A percentile compares a stretch with the other conserved stretches of the same genome.
These are phyloP conservation scores for Pseudogymnoascus sp. DNA, from an alignment of 2,329 filamentous ascomycete genomes.

Conservation along the genomic window DNA sequence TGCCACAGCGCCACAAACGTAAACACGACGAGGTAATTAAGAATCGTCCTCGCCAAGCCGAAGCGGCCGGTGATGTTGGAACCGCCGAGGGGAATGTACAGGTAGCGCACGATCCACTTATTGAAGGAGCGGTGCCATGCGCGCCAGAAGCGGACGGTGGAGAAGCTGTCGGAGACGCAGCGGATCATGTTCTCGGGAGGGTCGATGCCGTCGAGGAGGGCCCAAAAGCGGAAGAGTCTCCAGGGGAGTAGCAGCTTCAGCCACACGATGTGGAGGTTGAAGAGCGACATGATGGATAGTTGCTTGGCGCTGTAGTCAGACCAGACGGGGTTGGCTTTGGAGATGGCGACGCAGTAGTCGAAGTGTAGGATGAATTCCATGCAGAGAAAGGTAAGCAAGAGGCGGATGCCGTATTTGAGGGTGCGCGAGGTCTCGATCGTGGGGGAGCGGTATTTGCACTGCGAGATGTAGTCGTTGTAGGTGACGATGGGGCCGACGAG, in stretches of 20 bases:
- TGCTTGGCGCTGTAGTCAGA: slow-evolving; percentile 75
- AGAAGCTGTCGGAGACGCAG: slow-evolving; percentile 93
- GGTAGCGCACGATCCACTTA: slow-evolving; percentile 86
- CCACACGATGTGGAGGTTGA: slow-evolving; percentile 97
- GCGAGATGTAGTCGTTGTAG: slow-evolving; percentile 95
- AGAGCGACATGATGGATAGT: slow-evolving; percentile 82
- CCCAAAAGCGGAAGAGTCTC: slow-evolving; percentile 98
- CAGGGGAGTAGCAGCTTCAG: slow-evolving; percentile 92
- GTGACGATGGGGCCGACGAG: slow-evolving; percentile 88
- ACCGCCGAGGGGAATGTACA: slow-evolving; percentile 87
- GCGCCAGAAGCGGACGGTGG: slow-evolving; percentile 85
- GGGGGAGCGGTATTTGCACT: slow-evolving; percentile 63
- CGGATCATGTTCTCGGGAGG: slow-evolving; percentile 97
- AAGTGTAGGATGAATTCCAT: slow-evolving; percentile 92
- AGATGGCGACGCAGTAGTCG: slow-evolving; percentile 89
- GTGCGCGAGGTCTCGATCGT: slow-evolving; percentile 65
- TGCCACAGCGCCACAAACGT: slow-evolving; percentile 98
- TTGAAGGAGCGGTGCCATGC: slow-evolving; percentile 95
- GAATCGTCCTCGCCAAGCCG: slow-evolving; percentile 47
- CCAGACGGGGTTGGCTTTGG: slow-evolving; percentile 73
- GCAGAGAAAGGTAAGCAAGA: slow-evolving; percentile 66
- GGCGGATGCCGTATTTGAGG: slow-evolving; percentile 72
- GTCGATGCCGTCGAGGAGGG: slow-evolving; percentile 81
- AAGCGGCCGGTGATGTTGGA: slow-evolving; percentile 39
- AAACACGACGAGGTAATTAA: slow-evolving; percentile 79